A percentile compares a stretch with the other conserved stretches of the same genome.
phyloP scores from a whole-genome alignment of 1,139 yeast genomes.

The Geotrichum histeridarum region DNA sequence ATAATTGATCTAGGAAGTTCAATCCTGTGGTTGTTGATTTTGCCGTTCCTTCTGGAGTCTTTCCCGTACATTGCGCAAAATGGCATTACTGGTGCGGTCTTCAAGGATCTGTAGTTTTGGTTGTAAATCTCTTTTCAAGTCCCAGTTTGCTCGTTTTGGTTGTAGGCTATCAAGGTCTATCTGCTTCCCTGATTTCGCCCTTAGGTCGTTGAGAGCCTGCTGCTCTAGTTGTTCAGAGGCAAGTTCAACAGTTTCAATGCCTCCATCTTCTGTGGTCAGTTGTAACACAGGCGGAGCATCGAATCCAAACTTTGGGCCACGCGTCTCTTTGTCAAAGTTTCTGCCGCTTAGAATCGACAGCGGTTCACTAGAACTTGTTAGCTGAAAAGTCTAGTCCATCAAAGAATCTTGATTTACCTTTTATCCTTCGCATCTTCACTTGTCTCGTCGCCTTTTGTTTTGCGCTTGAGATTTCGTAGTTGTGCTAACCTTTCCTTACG shows the following conservation, averaged over 20 bases:
- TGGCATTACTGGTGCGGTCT: conserved; percentile 40
- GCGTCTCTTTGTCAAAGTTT: conserved; percentile 38
- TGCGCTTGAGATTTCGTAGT: conserved; percentile 36
- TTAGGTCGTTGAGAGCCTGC: conserved; percentile 31
- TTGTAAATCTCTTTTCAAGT: conserved; percentile 37
- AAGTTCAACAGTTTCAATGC: conserved; percentile 38
- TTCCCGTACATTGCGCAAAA: conserved; percentile 41
- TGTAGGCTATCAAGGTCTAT: conserved; percentile 29
- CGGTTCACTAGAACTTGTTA: conserved; percentile 17
- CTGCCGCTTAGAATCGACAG: conserved; percentile 23
- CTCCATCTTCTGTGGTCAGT: conserved; percentile 21
- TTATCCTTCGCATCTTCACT: neutral
- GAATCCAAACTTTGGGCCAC: conserved; percentile 35
- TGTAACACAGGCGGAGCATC: conserved; percentile 33
- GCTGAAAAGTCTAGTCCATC: conserved; percentile 8
- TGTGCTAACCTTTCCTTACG: conserved; percentile 41
- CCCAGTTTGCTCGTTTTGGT: conserved; percentile 38
- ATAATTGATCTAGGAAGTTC: neutral
- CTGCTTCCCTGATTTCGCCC: conserved; percentile 22
- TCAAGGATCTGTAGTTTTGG: conserved; percentile 37
- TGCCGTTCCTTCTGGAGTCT: conserved; percentile 27
- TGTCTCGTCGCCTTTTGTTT: conserved; percentile 22
- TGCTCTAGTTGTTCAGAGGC: conserved; percentile 37
- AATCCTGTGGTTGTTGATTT: neutral
- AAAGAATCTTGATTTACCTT: conserved; percentile 9